phyloP scores from a whole-genome alignment of 1,284 basidiomycete species.

The Ganoderma leucocontextum region DNA sequence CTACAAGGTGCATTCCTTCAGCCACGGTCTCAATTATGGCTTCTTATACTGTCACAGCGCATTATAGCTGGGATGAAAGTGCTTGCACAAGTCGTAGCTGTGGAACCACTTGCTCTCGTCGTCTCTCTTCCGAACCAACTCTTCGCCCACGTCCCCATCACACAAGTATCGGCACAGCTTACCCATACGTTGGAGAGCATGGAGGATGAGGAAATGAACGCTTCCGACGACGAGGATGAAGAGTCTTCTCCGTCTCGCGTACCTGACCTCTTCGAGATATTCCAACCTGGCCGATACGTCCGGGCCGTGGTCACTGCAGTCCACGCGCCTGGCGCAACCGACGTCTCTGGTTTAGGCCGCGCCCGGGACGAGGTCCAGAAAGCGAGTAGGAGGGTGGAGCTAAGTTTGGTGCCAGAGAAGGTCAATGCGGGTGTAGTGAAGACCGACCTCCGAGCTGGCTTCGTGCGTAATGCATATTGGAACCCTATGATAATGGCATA shows the following conservation, averaged over 20 bases:
- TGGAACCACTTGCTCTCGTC: slow-evolving; percentile 91
- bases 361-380: slow-evolving; percentile 72
- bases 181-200: slow-evolving; percentile 75
- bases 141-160: slow-evolving; percentile 94
- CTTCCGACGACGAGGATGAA: slow-evolving; percentile 53
- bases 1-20: slow-evolving; percentile 76
- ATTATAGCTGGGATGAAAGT: slow-evolving; percentile 87
- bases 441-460: slow-evolving; percentile 80
- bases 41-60: slow-evolving; percentile 57
- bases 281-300: slow-evolving; percentile 88
- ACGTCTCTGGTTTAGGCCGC: slow-evolving; percentile 61
- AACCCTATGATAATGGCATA: slow-evolving; percentile 10
- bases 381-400: slow-evolving; percentile 84
- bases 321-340: slow-evolving; percentile 67
- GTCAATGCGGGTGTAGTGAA: slow-evolving; percentile 88
- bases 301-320: slow-evolving; percentile 80
- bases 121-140: slow-evolving; percentile 96
- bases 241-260: slow-evolving; percentile 46
- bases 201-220: slow-evolving; percentile 59
- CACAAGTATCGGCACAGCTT: slow-evolving; percentile 88
- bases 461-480: slow-evolving; percentile 54
- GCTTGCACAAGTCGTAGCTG: slow-evolving; percentile 85
- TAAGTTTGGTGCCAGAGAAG: slow-evolving; percentile 85
- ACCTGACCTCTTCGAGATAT: slow-evolving; percentile 81
- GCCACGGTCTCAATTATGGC: background rate